Percentiles rank a stretch among this genome's conserved stretches.
Evolutionary conservation across 306 rosid species (phyloP).

Genomic region (Astragalus glycyphyllos): DNA sequence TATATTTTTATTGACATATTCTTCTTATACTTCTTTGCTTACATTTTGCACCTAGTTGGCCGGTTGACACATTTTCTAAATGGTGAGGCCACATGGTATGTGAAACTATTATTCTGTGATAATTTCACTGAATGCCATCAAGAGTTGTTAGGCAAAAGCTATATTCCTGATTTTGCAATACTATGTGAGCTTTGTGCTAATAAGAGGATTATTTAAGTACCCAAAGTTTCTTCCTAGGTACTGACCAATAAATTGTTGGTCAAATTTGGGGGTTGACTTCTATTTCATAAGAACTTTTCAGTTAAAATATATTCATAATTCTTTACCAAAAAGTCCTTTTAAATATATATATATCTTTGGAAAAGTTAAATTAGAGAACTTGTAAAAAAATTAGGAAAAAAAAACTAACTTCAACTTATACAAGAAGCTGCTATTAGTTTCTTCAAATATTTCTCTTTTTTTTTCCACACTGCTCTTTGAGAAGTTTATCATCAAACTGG

Average conservation of each 20-base stretch:
- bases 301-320: no score
- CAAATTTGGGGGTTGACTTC: no score
- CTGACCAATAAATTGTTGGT: not conserved
- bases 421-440: no score
- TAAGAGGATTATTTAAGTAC: not conserved
- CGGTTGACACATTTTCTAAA: not conserved
- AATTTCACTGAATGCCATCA: not conserved
- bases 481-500: no score
- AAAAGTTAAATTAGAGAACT: no score
- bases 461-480: no score
- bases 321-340: no score
- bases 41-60: not conserved
- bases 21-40: not conserved
- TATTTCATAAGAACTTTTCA: no score
- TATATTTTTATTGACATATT: not conserved
- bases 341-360: no score
- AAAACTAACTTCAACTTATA: no score
- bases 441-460: no score
- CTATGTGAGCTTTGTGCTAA: not conserved
- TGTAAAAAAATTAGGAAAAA: no score
- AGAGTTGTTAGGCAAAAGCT: not conserved
- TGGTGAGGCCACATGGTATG: not conserved
- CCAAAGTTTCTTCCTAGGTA: not conserved
- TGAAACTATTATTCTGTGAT: not conserved
- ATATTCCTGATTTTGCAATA: constrained; percentile 6